Evolutionary conservation across 164 flowering plant species (phyloP).

Genomic region (Hamamelis virginiana): DNA sequence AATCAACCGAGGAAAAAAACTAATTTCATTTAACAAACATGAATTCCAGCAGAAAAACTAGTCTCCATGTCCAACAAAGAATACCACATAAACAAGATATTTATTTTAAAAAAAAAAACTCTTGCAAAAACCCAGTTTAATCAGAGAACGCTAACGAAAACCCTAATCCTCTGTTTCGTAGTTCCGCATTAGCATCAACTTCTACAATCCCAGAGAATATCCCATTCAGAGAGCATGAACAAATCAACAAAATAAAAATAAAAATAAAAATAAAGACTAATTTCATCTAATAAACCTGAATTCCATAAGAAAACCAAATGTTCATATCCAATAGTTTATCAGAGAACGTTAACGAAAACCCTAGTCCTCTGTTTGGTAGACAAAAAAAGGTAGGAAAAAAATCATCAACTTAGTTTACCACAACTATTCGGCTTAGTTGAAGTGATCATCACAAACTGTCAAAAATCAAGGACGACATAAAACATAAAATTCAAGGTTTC

Average conservation of each 20-base stretch:
- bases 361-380: not conserved
- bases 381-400: not conserved
- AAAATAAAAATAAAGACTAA: too few relatives aligned
- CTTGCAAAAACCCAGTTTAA: too few relatives aligned
- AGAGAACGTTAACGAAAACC: not conserved
- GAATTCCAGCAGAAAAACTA: not conserved
- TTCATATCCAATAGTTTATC: not conserved
- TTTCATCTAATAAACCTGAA: not conserved
- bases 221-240: not conserved
- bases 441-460: too few relatives aligned
- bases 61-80: not conserved
- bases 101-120: too few relatives aligned
- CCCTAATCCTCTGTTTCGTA: not conserved
- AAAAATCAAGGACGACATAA: not conserved
- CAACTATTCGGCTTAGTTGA: too few relatives aligned
- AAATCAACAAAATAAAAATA: not conserved
- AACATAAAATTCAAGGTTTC: not conserved
- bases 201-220: conserved; percentile 15
- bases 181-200: conserved; percentile 15
- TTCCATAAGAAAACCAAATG: not conserved
- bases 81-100: too few relatives aligned
- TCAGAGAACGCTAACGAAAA: not conserved
- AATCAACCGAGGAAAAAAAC: not conserved
- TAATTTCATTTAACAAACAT: not conserved
- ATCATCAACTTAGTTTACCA: too few relatives aligned